Percentiles rank a stretch among this genome's conserved stretches.
Conservation (phyloP, 768 basidiomycete genomes). For the Calocera viscosa region DNA sequence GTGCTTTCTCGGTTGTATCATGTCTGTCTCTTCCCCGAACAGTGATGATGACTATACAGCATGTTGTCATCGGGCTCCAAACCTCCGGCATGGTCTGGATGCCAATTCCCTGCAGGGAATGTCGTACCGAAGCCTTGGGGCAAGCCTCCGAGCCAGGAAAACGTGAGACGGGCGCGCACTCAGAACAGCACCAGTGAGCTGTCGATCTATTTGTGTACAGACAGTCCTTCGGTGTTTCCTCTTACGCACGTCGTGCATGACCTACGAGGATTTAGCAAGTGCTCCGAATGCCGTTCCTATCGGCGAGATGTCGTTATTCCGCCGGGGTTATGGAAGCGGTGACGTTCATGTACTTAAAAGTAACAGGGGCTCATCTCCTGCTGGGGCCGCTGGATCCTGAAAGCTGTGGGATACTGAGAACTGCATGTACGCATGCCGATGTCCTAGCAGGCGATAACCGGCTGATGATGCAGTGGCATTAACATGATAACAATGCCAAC, state of each 20-base stretch:
- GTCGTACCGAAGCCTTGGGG: too few species aligned
- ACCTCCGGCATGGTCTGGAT: too few species aligned
- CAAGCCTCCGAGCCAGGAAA: too few species aligned
- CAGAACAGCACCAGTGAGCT: background rate
- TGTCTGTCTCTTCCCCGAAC: background rate
- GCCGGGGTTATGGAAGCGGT: too few species aligned
- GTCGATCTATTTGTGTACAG: background rate
- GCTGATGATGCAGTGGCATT: too few species aligned
- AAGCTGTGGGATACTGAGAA: too few species aligned
- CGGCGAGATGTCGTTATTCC: background rate
- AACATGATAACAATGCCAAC: background rate
- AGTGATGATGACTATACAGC: background rate
- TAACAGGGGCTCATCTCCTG: too few species aligned
- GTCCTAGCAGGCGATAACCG: too few species aligned
- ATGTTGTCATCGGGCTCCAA: background rate
- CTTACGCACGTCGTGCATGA: background rate
- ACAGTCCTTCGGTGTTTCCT: background rate
- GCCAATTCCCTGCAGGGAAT: too few species aligned
- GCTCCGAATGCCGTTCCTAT: background rate
- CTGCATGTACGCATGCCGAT: too few species aligned
- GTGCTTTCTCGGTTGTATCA: background rate
- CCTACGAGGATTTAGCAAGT: background rate
- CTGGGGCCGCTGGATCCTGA: too few species aligned
- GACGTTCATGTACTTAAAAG: too few species aligned
- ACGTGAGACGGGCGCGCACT: background rate